Conservation (phyloP, 2,329 filamentous ascomycete species). For the Coccinonectria pachysandricola region DNA sequence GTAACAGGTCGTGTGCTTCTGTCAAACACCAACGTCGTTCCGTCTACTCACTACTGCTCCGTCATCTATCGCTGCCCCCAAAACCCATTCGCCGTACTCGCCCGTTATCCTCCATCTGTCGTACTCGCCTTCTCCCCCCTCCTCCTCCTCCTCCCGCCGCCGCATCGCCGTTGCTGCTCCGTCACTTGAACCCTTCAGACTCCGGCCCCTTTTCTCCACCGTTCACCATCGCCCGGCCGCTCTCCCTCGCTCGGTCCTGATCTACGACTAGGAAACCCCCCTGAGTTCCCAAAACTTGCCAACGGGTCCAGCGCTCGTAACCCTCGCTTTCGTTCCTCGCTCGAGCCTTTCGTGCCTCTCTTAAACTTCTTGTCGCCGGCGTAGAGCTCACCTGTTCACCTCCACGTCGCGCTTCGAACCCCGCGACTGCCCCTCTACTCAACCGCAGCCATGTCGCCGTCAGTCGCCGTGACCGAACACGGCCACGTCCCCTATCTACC, state of each 20-base stretch:
- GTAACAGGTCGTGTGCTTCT: constrained; percentile 31
- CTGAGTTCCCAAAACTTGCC: too few species aligned
- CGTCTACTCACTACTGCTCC: too few species aligned
- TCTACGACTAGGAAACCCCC: too few species aligned
- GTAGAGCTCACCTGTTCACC: constrained; percentile 2
- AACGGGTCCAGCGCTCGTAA: too few species aligned
- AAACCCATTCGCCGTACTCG: constrained; percentile 1
- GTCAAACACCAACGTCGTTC: constrained; percentile 7
- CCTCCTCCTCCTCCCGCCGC: background rate
- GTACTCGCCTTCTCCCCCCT: constrained; percentile 1
- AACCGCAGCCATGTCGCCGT: constrained; percentile 24
- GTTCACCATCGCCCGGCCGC: constrained; percentile 2
- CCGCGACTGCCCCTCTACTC: background rate
- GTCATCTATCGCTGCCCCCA: constrained; percentile 3
- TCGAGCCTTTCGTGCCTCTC: too few species aligned
- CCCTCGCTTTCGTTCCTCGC: too few species aligned
- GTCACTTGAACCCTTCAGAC: too few species aligned
- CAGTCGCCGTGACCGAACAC: constrained; percentile 23
- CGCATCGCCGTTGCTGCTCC: too few species aligned
- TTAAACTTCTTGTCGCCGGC: too few species aligned
- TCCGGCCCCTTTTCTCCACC: constrained; percentile 3
- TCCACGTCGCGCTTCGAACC: too few species aligned
- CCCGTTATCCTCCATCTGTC: too few species aligned
- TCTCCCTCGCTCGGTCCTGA: too few species aligned
- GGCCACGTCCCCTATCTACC: constrained; percentile 55